Base-by-base conservation (phyloP, 208 protist genomes). In the Trypanosoma conorhini region DNA sequence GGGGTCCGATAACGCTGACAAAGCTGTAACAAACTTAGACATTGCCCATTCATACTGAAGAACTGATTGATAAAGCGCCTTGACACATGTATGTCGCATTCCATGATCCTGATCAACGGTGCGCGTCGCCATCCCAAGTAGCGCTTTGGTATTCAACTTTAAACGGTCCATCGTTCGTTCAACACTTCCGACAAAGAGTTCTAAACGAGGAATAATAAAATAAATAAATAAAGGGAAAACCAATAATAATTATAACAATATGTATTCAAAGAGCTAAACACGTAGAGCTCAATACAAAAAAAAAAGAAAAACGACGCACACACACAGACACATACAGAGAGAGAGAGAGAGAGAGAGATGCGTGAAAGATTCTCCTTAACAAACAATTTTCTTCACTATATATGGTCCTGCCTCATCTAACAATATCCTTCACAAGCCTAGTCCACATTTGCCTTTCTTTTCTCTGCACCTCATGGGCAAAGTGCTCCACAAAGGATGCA, bases 401-500 rank as follows among this genome's bases (percentile, higher is more conserved):
- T 12, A 57, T 30, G 30, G 22, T 12, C 3, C 3, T 10, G 1
- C 54, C 48, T 8, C 51, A 21, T 19, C 17, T 30, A 65, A 68
- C 52, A 31, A 59, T 26, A 42, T 26, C 35, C 30, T 55, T 65
- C 15, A 76, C 30, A 60, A 70, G 22, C 50, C 26, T 50, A 50
- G 46, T 30, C 70, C 70, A 73, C 33, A 40, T 46, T 31, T 60
- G 24, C 51, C 67, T 72, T 62, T 77, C 72, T 42, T 56, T 52
- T 33, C 22, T 35, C 19, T 77, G 72, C 21, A 77, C 61, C 35
- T 54, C 31, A n/a, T 63, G 51, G 9, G 77, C 76, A 44, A 72
- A 77, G 19, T 67, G 40, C 19, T 82, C 74, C 0, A 90, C 72
- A 79, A 87, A 89, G 9, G 68, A 55, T 24, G 87, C 87, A 17